Percentiles rank a stretch among this genome's conserved stretches.
phyloP scores from a whole-genome alignment of 2,329 filamentous ascomycete genomes.

The Botryosphaeria dothidea region DNA sequence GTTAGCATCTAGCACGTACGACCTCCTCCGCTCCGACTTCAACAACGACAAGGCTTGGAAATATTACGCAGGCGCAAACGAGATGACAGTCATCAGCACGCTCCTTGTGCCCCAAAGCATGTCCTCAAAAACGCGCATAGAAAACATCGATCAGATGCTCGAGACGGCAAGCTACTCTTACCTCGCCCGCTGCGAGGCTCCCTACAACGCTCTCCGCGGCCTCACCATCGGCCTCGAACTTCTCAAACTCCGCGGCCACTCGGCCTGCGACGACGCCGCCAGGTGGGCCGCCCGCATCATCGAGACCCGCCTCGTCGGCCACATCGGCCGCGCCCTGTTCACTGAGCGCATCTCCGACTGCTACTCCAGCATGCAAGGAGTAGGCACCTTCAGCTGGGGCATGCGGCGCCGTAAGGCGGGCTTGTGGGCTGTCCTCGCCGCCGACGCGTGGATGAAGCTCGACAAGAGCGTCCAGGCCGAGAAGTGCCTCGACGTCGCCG shows the following conservation, averaged over 20 bases:
- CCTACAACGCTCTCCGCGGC: slow-evolving; percentile 78
- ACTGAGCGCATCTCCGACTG: slow-evolving; percentile 85
- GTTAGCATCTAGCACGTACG: slow-evolving; percentile 86
- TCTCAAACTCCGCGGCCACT: slow-evolving; percentile 75
- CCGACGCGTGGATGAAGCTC: slow-evolving; percentile 79
- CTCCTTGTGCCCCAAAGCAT: slow-evolving; percentile 71
- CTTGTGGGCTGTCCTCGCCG: slow-evolving; percentile 81
- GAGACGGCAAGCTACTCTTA: slow-evolving; percentile 94
- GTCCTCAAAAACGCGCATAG: slow-evolving; percentile 73
- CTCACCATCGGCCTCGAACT: slow-evolving; percentile 78
- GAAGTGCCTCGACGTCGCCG: slow-evolving; percentile 71
- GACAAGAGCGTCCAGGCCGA: slow-evolving; percentile 78
- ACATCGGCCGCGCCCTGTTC: slow-evolving; percentile 76
- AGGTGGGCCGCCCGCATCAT: slow-evolving; percentile 80
- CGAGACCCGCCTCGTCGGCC: slow-evolving; percentile 70
- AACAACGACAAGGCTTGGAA: slow-evolving; percentile 96
- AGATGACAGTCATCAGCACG: slow-evolving; percentile 88
- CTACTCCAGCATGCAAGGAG: slow-evolving; percentile 72
- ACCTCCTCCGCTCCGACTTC: slow-evolving; percentile 85
- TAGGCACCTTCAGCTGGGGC: slow-evolving; percentile 68
- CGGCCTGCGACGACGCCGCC: slow-evolving; percentile 81
- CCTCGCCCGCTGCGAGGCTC: slow-evolving; percentile 75
- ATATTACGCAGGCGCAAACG: slow-evolving; percentile 88
- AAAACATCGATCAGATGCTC: slow-evolving; percentile 82
- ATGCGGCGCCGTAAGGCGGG: slow-evolving; percentile 79